These are phyloP conservation scores for Diaporthe batatas DNA, from an alignment of 2,329 filamentous ascomycete genomes.

Conservation along the genomic window DNA sequence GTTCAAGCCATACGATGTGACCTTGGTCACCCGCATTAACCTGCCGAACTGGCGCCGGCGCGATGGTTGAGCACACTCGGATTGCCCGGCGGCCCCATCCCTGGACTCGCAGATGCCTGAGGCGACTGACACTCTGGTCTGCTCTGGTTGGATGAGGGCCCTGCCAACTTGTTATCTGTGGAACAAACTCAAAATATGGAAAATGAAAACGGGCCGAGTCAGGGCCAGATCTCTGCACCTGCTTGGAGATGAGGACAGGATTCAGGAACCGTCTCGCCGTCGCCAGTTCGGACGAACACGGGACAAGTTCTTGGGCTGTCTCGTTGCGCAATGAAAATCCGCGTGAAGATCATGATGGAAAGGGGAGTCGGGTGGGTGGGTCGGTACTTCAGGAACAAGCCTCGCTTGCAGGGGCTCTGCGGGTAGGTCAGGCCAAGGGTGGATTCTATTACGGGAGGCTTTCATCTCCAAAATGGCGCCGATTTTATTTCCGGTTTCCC, in stretches of 20 bases:
- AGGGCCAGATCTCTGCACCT: neutral
- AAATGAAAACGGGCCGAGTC: slow-evolving; percentile 33
- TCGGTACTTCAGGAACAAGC: slow-evolving; percentile 40
- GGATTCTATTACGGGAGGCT: slow-evolving; percentile 39
- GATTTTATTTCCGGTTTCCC: slow-evolving; percentile 33
- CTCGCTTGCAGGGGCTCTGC: slow-evolving; percentile 15
- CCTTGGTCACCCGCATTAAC: neutral
- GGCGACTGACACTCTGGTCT: slow-evolving; percentile 11
- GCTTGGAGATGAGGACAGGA: neutral
- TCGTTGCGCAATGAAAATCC: slow-evolving; percentile 36
- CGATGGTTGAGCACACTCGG: slow-evolving; percentile 4
- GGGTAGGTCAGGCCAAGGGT: slow-evolving; percentile 23
- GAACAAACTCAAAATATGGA: slow-evolving; percentile 22
- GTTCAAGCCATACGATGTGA: slow-evolving; percentile 12
- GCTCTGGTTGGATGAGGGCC: slow-evolving; percentile 15
- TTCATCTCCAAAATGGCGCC: slow-evolving; percentile 9
- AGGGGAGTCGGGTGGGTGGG: slow-evolving; percentile 7
- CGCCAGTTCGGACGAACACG: slow-evolving; percentile 14
- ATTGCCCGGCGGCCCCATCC: slow-evolving; percentile 13
- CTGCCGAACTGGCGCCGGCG: neutral
- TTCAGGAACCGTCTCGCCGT: neutral
- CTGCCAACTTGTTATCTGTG: slow-evolving; percentile 16
- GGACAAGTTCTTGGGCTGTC: slow-evolving; percentile 2
- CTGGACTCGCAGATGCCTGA: neutral
- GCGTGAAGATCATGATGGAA: slow-evolving; percentile 39